phyloP scores from a whole-genome alignment of 768 basidiomycete species.

The Auriculariales sp. region DNA sequence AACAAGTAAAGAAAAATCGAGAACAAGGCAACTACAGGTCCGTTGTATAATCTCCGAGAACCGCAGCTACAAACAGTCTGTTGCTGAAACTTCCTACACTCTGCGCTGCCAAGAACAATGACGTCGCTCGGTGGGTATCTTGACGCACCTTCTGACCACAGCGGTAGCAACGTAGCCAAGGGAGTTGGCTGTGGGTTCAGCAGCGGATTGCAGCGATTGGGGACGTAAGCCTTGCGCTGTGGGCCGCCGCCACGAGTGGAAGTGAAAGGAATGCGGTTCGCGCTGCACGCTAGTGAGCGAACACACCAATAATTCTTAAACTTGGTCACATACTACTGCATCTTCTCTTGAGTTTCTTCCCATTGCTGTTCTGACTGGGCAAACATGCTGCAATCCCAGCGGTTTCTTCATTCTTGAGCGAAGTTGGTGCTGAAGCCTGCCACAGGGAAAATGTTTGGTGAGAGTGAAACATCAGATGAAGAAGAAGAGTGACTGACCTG shows the following conservation, averaged over 20 bases:
- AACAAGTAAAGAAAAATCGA: no score
- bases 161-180: slow-evolving; percentile 97
- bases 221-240: slow-evolving; percentile 39
- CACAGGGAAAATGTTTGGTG: not conserved
- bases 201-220: slow-evolving; percentile 29
- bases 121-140: not conserved
- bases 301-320: slow-evolving; percentile 35
- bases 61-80: not conserved
- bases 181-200: slow-evolving; percentile 39
- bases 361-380: slow-evolving; percentile 87
- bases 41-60: no score
- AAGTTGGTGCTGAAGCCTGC: slow-evolving; percentile 13
- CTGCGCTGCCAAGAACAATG: not conserved
- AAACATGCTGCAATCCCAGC: slow-evolving; percentile 97
- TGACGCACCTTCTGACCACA: slow-evolving; percentile 81
- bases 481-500: slow-evolving; percentile 9
- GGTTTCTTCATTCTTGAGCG: slow-evolving; percentile 62
- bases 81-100: no score
- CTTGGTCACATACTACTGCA: slow-evolving; percentile 98
- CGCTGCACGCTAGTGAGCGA: slow-evolving; percentile 31
- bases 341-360: slow-evolving; percentile 99
- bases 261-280: slow-evolving; percentile 43
- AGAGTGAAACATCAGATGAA: not conserved
- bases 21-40: no score
- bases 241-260: slow-evolving; percentile 46